phyloP scores from a whole-genome alignment of 768 basidiomycete genomes.

The Tricholoma bakamatsutake region DNA sequence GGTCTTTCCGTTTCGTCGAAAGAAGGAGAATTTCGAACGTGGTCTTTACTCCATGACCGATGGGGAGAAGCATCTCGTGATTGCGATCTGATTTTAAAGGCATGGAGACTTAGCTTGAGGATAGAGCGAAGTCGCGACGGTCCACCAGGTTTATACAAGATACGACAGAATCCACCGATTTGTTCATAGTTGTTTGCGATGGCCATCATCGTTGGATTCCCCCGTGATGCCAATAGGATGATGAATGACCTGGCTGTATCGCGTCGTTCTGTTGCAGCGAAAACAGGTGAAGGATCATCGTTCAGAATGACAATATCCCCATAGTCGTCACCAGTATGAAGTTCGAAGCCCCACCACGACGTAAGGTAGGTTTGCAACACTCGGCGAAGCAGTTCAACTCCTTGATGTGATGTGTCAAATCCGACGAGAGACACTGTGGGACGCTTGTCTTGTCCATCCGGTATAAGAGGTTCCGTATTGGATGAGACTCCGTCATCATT shows the following conservation, averaged over 20 bases:
- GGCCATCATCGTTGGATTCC: slow-evolving; percentile 55
- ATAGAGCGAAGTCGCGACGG: slow-evolving; percentile 66
- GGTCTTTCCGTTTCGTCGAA: slow-evolving; percentile 3
- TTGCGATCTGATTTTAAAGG: slow-evolving; percentile 41
- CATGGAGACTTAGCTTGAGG: slow-evolving; percentile 58
- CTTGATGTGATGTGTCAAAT: slow-evolving; percentile 60
- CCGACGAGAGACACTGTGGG: slow-evolving; percentile 65
- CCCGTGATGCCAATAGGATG: slow-evolving; percentile 66
- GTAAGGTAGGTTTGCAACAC: slow-evolving; percentile 62
- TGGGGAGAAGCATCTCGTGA: slow-evolving; percentile 11
- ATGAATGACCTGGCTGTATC: slow-evolving; percentile 65
- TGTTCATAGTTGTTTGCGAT: slow-evolving; percentile 67
- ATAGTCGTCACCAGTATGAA: slow-evolving; percentile 31
- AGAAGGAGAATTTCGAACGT: neutral
- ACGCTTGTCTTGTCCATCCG: slow-evolving; percentile 32
- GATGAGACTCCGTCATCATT: slow-evolving; percentile 27
- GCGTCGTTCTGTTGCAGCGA: slow-evolving; percentile 48
- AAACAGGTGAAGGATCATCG: slow-evolving; percentile 60
- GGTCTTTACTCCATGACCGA: neutral
- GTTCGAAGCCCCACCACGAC: slow-evolving; percentile 71
- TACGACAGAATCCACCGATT: slow-evolving; percentile 83
- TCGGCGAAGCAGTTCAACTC: slow-evolving; percentile 59
- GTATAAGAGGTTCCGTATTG: slow-evolving; percentile 42
- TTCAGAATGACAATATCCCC: slow-evolving; percentile 80
- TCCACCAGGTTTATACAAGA: slow-evolving; percentile 85